Evolutionary conservation across 2,329 filamentous ascomycete genomes (phyloP).

Genomic region (Nigrospora osmanthi): DNA sequence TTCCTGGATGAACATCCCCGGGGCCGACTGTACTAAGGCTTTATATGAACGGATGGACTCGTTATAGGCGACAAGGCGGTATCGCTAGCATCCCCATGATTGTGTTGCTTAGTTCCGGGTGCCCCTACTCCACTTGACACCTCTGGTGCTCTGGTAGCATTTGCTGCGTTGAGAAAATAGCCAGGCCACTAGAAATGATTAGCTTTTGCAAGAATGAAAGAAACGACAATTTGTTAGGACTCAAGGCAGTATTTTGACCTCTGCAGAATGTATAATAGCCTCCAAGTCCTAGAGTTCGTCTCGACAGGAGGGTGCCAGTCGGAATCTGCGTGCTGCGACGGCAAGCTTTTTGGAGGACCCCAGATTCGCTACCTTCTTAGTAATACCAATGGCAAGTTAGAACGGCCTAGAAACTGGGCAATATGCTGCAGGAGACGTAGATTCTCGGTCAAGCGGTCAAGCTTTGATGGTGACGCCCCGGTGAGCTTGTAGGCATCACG

Average conservation of each 20-base stretch:
- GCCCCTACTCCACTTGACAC: background rate
- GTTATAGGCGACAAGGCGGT: rapidly evolving
- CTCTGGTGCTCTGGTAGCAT: background rate
- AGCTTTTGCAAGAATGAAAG: too few species aligned
- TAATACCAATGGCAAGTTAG: background rate
- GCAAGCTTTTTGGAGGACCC: background rate
- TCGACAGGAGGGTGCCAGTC: background rate
- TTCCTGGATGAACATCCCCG: background rate
- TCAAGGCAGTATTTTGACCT: too few species aligned
- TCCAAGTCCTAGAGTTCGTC: background rate
- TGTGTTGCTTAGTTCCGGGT: too few species aligned
- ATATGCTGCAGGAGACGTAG: background rate
- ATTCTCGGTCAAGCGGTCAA: background rate
- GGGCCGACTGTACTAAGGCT: background rate
- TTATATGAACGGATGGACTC: too few species aligned
- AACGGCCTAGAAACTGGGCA: background rate
- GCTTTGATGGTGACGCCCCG: background rate
- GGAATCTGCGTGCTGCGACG: background rate
- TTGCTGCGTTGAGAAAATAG: background rate
- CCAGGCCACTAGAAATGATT: too few species aligned
- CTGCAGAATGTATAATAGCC: too few species aligned
- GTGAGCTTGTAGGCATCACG: background rate
- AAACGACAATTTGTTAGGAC: too few species aligned
- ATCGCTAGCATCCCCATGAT: background rate
- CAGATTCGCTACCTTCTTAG: background rate